Evolutionary conservation across 768 basidiomycete species (phyloP), one percentile per base, ranked within the genome.

Genomic region (Mycena leptocephala): DNA sequence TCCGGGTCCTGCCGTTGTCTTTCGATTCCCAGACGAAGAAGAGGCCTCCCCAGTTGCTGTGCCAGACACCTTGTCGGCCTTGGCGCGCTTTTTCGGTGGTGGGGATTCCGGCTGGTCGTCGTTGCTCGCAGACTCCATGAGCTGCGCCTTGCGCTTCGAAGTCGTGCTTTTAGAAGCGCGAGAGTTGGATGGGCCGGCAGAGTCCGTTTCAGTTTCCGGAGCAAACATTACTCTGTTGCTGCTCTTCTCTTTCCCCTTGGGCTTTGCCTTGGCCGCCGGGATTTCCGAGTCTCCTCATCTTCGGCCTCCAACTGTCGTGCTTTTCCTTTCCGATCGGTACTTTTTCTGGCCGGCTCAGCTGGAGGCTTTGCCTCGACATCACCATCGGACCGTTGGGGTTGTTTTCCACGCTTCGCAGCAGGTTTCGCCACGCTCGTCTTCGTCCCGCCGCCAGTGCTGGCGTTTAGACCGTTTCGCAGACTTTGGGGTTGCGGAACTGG

Each of bases 71-170:
- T 76, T 51, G n/a, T 33, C 41, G 22, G 70, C 30, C 41, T 72
- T 76, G 26, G 58, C 64, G 18, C 75, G 75, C 43, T 76, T 76
- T 55, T 55, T 71, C 7, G 59, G 65, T 2, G 75, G 70, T 26
- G 70, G 70, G 24, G 64, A 62, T n/a, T 71, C 64, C 16, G 70
- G 62, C 55, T 76, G 28, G 24, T 75, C 63, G 20, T 53, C 64
- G 51, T 66, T 68, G 59, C 64, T 76, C 37, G 70, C 64, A 33
- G 75, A 67, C 24, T 70, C 75, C 63, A 71, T 51, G 28, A 63
- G 41, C 20, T 66, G 75, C 20, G 59, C 70, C 48, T 76, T 76
- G 18, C 75, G 75, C 30, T 71, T 72, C 14, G 58, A 30, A 37
- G 33, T 58, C 14, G 53, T 48, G 30, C 55, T 63, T n/a, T 62